A percentile compares a stretch with the other conserved stretches of the same genome.
These are phyloP conservation scores for Tripterygium wilfordii DNA, from an alignment of 177 flowering plant species.

Conservation along the genomic window DNA sequence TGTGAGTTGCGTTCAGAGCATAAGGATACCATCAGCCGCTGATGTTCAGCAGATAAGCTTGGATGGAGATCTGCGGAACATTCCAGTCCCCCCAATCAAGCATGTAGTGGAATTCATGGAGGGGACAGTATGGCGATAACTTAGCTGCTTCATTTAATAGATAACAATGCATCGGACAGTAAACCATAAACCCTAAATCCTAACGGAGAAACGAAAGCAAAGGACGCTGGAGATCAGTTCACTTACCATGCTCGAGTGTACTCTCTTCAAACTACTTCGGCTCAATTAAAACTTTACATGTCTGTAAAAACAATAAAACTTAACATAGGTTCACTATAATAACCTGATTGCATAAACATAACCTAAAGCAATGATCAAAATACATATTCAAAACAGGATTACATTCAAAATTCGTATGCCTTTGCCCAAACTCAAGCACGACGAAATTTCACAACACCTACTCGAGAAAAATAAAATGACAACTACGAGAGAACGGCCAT, in stretches of 20 bases:
- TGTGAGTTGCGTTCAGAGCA: constrained; percentile 85
- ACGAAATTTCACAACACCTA: constrained; percentile 6
- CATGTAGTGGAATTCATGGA: constrained; percentile 83
- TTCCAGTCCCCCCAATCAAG: constrained; percentile 57
- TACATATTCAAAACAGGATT: too few species aligned
- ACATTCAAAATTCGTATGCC: too few species aligned
- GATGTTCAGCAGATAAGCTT: constrained; percentile 93
- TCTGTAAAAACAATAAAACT: too few species aligned
- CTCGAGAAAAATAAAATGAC: background rate
- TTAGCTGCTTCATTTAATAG: constrained; percentile 60
- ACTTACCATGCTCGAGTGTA: too few species aligned
- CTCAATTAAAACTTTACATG: too few species aligned
- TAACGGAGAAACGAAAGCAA: too few species aligned
- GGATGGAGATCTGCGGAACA: constrained; percentile 63
- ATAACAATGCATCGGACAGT: too few species aligned
- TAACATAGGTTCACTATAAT: too few species aligned
- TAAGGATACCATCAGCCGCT: constrained; percentile 78
- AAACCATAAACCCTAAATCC: too few species aligned
- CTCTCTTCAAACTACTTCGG: too few species aligned
- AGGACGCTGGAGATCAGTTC: too few species aligned
- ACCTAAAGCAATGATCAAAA: constrained; percentile 13
- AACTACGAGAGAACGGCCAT: constrained; percentile 81
- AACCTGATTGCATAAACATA: too few species aligned
- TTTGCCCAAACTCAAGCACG: constrained; percentile 6
- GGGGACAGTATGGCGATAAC: constrained; percentile 61